Conservation (phyloP, 1,284 basidiomycete genomes). For the Sparassis latifolia region DNA sequence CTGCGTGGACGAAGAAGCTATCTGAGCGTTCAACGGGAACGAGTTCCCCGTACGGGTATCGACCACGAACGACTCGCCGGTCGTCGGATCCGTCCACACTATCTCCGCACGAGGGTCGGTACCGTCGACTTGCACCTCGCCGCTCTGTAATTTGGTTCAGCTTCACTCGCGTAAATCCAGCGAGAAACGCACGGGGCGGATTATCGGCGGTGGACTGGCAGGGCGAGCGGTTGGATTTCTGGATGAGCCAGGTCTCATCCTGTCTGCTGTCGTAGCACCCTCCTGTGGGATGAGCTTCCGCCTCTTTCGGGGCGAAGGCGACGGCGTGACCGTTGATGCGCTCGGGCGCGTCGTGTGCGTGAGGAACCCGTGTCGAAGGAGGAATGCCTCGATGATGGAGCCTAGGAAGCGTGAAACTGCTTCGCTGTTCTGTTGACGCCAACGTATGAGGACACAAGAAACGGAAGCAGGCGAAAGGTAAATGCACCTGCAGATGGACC, state of each 20-base stretch:
- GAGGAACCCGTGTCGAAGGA: conserved; percentile 59
- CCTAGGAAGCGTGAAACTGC: conserved; percentile 50
- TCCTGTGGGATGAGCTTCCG: neutral
- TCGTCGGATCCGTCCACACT: conserved; percentile 56
- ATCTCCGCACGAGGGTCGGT: neutral
- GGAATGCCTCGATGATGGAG: conserved; percentile 56
- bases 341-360: neutral
- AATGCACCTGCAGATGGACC: conserved; percentile 61
- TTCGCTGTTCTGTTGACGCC: conserved; percentile 40
- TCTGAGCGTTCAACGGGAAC: conserved; percentile 28
- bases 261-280: no score
- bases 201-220: neutral
- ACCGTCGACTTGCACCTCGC: neutral
- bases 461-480: neutral
- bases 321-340: neutral
- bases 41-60: conserved; percentile 62
- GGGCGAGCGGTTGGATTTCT: no score
- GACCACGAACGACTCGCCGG: conserved; percentile 62
- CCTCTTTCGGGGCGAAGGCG: neutral
- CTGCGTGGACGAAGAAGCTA: no score
- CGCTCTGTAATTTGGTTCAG: no score
- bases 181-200: neutral
- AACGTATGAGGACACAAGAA: neutral
- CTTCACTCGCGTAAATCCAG: no score
- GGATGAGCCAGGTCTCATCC: no score